Percentiles rank a stretch among this genome's conserved stretches.
phyloP scores from a whole-genome alignment of 352 stramenopile species.

The Globisporangium cylindrosporum region DNA sequence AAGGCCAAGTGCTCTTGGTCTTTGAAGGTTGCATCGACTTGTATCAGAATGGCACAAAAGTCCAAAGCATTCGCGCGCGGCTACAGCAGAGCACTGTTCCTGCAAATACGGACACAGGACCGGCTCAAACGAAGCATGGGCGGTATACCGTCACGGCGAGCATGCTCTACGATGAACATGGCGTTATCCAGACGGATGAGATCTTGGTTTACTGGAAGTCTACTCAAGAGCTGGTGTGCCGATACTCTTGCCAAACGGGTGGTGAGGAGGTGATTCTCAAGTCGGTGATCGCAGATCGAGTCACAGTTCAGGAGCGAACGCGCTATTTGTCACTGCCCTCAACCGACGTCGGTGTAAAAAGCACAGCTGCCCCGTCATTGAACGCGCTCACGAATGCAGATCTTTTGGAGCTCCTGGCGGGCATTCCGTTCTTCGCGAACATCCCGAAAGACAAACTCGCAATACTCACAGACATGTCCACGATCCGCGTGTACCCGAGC shows the following conservation, averaged over 20 bases:
- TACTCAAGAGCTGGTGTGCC: slow-evolving; percentile 53
- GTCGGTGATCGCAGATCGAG: slow-evolving; percentile 42
- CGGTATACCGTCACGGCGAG: slow-evolving; percentile 16
- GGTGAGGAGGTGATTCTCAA: slow-evolving; percentile 70
- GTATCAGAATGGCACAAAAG: slow-evolving; percentile 40
- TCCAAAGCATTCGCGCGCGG: slow-evolving; percentile 35
- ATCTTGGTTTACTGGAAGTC: slow-evolving; percentile 66
- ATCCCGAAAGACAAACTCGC: slow-evolving; percentile 59
- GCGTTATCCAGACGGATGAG: slow-evolving; percentile 37
- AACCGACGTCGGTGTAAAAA: slow-evolving; percentile 33
- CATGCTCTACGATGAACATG: slow-evolving; percentile 26
- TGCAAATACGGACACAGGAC: slow-evolving; percentile 4
- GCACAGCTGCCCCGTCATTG: slow-evolving; percentile 29
- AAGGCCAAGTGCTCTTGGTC: slow-evolving; percentile 45
- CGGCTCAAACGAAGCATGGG: slow-evolving; percentile 18
- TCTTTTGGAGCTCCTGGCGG: slow-evolving; percentile 50
- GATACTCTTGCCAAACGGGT: slow-evolving; percentile 51
- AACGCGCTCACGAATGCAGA: slow-evolving; percentile 71
- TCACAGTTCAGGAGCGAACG: slow-evolving; percentile 42
- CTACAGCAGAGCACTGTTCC: slow-evolving; percentile 17
- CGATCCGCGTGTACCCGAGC: slow-evolving; percentile 69
- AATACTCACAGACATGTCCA: slow-evolving; percentile 68
- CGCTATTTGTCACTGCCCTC: slow-evolving; percentile 35
- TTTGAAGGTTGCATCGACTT: slow-evolving; percentile 54
- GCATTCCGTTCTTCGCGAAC: slow-evolving; percentile 72